These are phyloP conservation scores for Astrothelium macrocarpum DNA, from an alignment of 495 filamentous ascomycete genomes.

Conservation along the genomic window DNA sequence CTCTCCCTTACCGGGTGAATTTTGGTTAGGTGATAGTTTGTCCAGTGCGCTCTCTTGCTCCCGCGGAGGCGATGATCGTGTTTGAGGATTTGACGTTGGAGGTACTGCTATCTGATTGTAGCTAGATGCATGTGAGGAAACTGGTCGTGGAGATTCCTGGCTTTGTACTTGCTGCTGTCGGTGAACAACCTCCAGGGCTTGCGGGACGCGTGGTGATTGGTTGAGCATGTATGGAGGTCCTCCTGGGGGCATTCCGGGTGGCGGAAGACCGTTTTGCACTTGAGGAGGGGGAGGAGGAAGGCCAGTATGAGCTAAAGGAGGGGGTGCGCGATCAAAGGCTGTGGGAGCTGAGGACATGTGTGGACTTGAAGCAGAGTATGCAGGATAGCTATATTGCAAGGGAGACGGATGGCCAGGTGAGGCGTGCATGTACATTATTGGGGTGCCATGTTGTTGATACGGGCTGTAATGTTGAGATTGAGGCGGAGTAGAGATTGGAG, in stretches of 20 bases:
- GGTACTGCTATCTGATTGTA: neutral
- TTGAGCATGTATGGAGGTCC: neutral
- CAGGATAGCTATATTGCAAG: constrained; percentile 9
- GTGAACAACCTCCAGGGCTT: neutral
- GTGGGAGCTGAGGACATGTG: constrained; percentile 10
- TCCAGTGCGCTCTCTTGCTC: neutral
- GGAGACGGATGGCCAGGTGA: constrained; percentile 18
- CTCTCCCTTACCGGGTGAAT: neutral
- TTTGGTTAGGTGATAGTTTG: neutral
- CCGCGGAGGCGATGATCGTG: neutral
- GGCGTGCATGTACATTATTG: constrained; percentile 23
- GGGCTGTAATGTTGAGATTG: constrained; percentile 18
- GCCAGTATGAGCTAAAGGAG: constrained; percentile 21
- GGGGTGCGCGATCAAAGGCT: constrained; percentile 25
- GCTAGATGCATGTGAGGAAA: neutral
- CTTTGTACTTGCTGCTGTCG: neutral
- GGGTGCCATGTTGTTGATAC: constrained; percentile 18
- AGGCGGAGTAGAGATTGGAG: constrained; percentile 27
- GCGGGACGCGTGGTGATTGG: neutral
- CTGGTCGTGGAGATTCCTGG: neutral
- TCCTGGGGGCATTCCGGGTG: neutral
- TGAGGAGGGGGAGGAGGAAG: constrained; percentile 25
- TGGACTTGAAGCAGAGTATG: neutral
- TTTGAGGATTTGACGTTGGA: neutral
- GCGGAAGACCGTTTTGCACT: constrained; percentile 10